phyloP scores from a whole-genome alignment of 805 yeast genomes.

The Cyberlindnera maclurae region DNA sequence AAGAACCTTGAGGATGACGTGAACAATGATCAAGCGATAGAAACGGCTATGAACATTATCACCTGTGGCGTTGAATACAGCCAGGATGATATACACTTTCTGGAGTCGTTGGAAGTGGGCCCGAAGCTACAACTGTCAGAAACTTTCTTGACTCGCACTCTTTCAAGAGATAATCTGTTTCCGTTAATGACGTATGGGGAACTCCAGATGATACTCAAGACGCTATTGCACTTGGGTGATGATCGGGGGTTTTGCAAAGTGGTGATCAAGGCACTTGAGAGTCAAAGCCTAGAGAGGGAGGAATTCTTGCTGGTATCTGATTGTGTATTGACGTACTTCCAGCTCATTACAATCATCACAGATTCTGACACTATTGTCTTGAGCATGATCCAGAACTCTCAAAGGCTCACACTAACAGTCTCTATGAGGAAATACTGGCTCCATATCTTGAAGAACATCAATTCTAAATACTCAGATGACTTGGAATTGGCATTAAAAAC shows the following conservation, averaged over 20 bases:
- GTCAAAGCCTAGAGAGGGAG: slow-evolving; percentile 13
- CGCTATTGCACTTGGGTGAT: slow-evolving; percentile 14
- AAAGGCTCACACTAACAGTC: slow-evolving; percentile 2
- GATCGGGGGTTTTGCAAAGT: slow-evolving; percentile 21
- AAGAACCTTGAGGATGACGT: slow-evolving; percentile 36
- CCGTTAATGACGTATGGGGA: slow-evolving; percentile 32
- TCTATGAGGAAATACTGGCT: slow-evolving; percentile 9
- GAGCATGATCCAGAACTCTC: slow-evolving; percentile 4
- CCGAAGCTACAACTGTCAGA: slow-evolving; percentile 29
- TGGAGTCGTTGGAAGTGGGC: slow-evolving; percentile 21
- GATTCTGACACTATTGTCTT: slow-evolving; percentile 1
- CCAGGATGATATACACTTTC: slow-evolving; percentile 17
- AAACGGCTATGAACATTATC: slow-evolving; percentile 28
- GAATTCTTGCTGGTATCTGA: slow-evolving; percentile 14
- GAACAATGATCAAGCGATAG: slow-evolving; percentile 12
- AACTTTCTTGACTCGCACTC: slow-evolving; percentile 21
- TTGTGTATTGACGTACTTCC: slow-evolving; percentile 6
- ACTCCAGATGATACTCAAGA: slow-evolving; percentile 16
- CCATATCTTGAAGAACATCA: neutral
- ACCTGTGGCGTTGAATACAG: slow-evolving; percentile 24
- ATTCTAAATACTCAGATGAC: slow-evolving; percentile 3
- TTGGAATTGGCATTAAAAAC: slow-evolving; percentile 3
- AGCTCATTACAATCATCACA: neutral
- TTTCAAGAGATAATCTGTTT: slow-evolving; percentile 26
- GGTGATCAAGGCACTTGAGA: slow-evolving; percentile 13